Evolutionary conservation across 1,284 basidiomycete genomes (phyloP), one percentile per base, ranked within the genome.

Genomic region (Cryptococcus sp.): DNA sequence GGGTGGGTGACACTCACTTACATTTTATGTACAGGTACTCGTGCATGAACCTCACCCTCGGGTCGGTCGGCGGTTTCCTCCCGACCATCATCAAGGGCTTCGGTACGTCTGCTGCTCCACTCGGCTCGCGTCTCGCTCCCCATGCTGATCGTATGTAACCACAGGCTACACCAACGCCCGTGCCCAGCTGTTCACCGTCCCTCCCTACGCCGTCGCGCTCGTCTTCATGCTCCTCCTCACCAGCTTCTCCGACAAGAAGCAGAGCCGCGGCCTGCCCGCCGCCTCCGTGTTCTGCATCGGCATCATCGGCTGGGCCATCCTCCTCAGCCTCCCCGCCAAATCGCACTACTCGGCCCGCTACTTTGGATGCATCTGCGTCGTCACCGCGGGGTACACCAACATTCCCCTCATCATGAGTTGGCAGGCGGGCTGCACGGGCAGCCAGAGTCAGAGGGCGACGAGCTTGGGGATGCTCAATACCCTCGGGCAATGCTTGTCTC

Each of bases 41-140:
- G 61, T 88, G 87, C 24, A 79, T 88, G 57, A 93, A 93, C 72
- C 83, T 85, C 53, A 85, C 86, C 1, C 80, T 91, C 2, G 87
- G 87, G 9, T 87, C 86, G 2, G 86, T 89, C 45, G 85, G 86
- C 2, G 91, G 88, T 0, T 93, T 92, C 77, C 77, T 92, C 23
- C 90, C 90, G 0, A 92, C 89, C 0, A 90, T 91, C 66, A 84
- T 91, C 60, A 82, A 81, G 59, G 71, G 64, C 12, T 59, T 66
- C 21, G 61, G 56, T 58, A 37, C 50, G 52, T 58, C 6, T 50
- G 12, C 44, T 9, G 4, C 28, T 9, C 28, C 28, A n/a, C n/a
- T n/a, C 28, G 9, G 9, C 28, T 33, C 4, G 5, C 28, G 5
- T 4, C 28, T 12, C 51, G 35, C 47, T 39, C 20, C 16, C 23